phyloP scores from a whole-genome alignment of 352 stramenopile species.

The Globisporangium middletonii region DNA sequence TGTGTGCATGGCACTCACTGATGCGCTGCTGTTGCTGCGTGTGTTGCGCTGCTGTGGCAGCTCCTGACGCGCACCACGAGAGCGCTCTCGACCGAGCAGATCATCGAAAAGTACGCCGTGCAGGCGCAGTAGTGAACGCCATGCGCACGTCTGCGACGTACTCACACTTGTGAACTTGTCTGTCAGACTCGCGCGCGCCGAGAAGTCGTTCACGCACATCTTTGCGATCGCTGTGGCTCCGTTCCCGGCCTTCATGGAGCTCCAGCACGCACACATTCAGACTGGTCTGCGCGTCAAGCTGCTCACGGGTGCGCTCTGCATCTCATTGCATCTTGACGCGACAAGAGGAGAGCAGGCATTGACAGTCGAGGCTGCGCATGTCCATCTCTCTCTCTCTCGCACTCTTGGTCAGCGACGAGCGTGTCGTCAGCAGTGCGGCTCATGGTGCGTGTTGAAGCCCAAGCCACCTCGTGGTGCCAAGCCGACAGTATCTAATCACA shows the following conservation, averaged over 20 bases:
- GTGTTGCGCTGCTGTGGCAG: not conserved
- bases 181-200: constrained; percentile 38
- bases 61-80: constrained; percentile 20
- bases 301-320: constrained; percentile 27
- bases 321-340: not conserved
- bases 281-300: constrained; percentile 35
- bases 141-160: not conserved
- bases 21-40: too few relatives aligned
- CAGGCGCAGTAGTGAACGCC: not conserved
- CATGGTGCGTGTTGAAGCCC: constrained; percentile 28
- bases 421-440: constrained; percentile 30
- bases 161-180: not conserved
- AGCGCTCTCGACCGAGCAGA: constrained; percentile 29
- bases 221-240: constrained; percentile 45
- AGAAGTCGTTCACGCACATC: constrained; percentile 56
- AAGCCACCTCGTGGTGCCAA: too few relatives aligned
- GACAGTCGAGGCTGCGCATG: not conserved
- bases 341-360: too few relatives aligned
- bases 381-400: not conserved
- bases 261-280: constrained; percentile 41
- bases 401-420: constrained; percentile 6
- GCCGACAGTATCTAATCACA: not conserved
- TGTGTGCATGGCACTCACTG: not conserved
- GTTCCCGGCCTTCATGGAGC: constrained; percentile 31
- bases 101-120: constrained; percentile 34